Base-by-base conservation (phyloP, 148 eudicot genomes). In the Fagopyrum tataricum region DNA sequence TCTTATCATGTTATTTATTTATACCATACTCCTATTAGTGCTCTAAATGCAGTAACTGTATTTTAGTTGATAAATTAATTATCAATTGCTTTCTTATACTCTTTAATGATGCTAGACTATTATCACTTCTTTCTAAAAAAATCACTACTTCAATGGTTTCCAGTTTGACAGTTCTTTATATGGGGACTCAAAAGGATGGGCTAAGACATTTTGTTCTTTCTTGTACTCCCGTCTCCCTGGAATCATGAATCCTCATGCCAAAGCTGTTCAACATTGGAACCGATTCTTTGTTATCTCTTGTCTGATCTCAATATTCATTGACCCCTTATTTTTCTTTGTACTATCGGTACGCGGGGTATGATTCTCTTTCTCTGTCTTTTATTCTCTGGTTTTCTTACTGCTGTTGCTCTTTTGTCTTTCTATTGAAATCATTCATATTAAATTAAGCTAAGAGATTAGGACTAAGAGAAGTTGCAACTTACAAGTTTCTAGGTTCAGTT, bases 171-270 rank as follows among this genome's bases (percentile, higher is more conserved):
- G 79, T 81, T 80, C 78, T 74, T 79, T 86, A 39, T 89, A 87
- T 73, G 95, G 95, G 70, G 97, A 86, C 74, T 92, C 95, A 58
- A 88, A 86, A 84, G 89, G 97, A 70, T 92, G 91, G 87, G 86
- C 87, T 10, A 82, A 79, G 75, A 84, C 81, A 81, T 77, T 78
- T 18, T 80, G 44, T 55, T 86, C 87, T 72, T 83, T 75, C 70
- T 23, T 87, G 74, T 72, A 56, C 39, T 76, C 82, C 44, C 79
- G 70, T 82, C 72, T 86, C 74, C 88, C 89, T 44, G 88, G 87
- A 69, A 83, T 92, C 73, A 89, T 92, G 86, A 89, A 89, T 80
- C 97, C 95, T 61, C 95, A 92, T 77, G 78, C 87, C 72, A 83
- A 78, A 84, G 55, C 75, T 72, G 87, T 92, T 76, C 95, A 88